Base-by-base conservation (phyloP, 2,329 filamentous ascomycete species). In the Pseudogymnoascus sp. region DNA sequence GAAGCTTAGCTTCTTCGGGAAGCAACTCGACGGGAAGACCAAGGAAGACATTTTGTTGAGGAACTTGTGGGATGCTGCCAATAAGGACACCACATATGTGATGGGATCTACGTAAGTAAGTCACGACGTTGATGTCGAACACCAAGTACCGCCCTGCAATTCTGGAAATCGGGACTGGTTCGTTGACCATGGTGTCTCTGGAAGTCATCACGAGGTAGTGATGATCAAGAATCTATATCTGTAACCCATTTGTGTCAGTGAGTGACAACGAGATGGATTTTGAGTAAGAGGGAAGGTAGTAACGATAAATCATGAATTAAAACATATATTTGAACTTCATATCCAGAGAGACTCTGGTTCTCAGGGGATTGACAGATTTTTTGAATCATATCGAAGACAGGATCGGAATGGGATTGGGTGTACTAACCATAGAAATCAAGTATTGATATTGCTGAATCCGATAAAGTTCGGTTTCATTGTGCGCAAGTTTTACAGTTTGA, bases 11-110 rank as follows among this genome's bases (percentile, higher is more conserved):
- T 77, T 99, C 94, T 76, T 97, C 94, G 1, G 90, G 87, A 78
- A 94, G 90, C 47, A 99, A 80, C 77, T 97, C 89, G 25, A 97
- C 77, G 2, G 94, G 94, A 58, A 97, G 77, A 50, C 92, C 90
- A 62, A 93, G 83, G 72, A 97, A 97, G 62, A 96, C 83, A 76
- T 96, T 97, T 75, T 99, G 94, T 68, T 95, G 93, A 5, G 92
- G 92, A 62, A 91, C 87, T 75, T 97, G 92, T 1, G 94, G 93
- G 30, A 96, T 85, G 6, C 90, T 92, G 62, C 94, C 94, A 63
- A 90, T 86, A 61, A 96, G 81, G 33, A 94, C 88, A 65, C 92
- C 92, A 70, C 89, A 92, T 69, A 96, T 91, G 72, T 90, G 86
- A 77, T 96, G 84, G 68, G 85, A 79, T 64, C 89, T 86, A 66